Percentiles rank a stretch among this genome's conserved stretches.
Conservation (phyloP, 208 protist genomes). For the Leishmania major region DNA sequence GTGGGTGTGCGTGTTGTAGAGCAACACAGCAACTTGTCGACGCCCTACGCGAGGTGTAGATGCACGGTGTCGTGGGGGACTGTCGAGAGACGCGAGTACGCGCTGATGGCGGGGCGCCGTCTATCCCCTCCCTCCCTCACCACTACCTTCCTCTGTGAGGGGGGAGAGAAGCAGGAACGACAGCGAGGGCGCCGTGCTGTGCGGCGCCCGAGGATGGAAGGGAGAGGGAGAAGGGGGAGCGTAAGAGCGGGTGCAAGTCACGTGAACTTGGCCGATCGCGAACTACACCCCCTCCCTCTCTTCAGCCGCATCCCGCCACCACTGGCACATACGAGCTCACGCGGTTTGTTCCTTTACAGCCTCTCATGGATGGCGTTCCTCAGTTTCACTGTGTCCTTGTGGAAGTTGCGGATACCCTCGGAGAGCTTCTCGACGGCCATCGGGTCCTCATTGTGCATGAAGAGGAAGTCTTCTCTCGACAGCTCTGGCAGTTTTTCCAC, state of each 20-base stretch:
- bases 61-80: background rate
- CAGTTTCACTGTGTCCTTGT: constrained; percentile 92
- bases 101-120: background rate
- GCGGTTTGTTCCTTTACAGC: constrained; percentile 27
- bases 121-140: background rate
- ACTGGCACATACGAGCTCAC: background rate
- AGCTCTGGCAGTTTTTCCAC: constrained; percentile 66
- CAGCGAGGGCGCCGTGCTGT: background rate
- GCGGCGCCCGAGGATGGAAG: too few species aligned
- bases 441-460: constrained; percentile 88
- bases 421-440: constrained; percentile 98
- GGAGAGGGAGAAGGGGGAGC: background rate
- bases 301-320: background rate
- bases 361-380: constrained; percentile 69
- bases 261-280: background rate
- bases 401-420: constrained; percentile 97
- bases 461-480: constrained; percentile 73
- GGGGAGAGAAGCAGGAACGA: background rate
- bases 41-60: background rate
- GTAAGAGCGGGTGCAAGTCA: background rate
- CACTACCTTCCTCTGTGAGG: background rate
- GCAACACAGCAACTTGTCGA: background rate
- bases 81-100: background rate
- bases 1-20: background rate
- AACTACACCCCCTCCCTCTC: background rate